phyloP scores from a whole-genome alignment of 2,329 filamentous ascomycete genomes.

The Fusarium equiseti region DNA sequence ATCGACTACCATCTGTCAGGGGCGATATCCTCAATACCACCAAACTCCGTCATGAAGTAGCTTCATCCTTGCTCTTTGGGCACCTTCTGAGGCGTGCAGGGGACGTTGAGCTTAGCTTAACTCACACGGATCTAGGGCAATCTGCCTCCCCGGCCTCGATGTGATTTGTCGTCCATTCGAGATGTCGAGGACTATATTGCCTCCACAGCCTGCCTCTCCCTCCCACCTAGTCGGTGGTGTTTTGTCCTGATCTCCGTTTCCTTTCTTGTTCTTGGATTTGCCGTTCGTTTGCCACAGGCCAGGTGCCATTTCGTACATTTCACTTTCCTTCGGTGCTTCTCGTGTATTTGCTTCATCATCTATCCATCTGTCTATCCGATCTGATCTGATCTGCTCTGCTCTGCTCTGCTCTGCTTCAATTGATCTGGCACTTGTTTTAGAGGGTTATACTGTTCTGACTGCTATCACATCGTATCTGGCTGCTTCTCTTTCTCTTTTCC shows the following conservation, averaged over 20 bases:
- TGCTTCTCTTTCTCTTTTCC: neutral
- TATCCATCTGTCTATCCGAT: neutral
- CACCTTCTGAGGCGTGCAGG: conserved; percentile 27
- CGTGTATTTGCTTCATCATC: conserved; percentile 18
- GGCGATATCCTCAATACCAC: conserved; percentile 35
- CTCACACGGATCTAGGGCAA: conserved; percentile 12
- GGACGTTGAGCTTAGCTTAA: conserved; percentile 12
- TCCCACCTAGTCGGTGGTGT: conserved; percentile 19
- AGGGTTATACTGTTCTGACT: conserved; percentile 15
- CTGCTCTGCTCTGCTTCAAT: conserved; percentile 17
- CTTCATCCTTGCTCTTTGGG: conserved; percentile 34
- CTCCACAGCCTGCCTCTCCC: conserved; percentile 15
- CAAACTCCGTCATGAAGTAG: conserved; percentile 37
- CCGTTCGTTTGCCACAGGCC: conserved; percentile 39
- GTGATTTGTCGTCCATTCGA: conserved; percentile 32
- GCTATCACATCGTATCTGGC: conserved; percentile 13
- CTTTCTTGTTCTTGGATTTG: conserved; percentile 30
- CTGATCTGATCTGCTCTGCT: conserved; percentile 6
- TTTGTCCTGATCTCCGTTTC: conserved; percentile 34
- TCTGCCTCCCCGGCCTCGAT: conserved; percentile 31
- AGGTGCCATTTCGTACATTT: conserved; percentile 32
- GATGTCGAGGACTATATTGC: conserved; percentile 39
- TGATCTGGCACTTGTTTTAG: neutral
- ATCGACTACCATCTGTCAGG: conserved; percentile 30
- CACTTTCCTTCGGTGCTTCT: conserved; percentile 25